phyloP scores from a whole-genome alignment of 805 yeast species.

The Starmerella etchellsii region DNA sequence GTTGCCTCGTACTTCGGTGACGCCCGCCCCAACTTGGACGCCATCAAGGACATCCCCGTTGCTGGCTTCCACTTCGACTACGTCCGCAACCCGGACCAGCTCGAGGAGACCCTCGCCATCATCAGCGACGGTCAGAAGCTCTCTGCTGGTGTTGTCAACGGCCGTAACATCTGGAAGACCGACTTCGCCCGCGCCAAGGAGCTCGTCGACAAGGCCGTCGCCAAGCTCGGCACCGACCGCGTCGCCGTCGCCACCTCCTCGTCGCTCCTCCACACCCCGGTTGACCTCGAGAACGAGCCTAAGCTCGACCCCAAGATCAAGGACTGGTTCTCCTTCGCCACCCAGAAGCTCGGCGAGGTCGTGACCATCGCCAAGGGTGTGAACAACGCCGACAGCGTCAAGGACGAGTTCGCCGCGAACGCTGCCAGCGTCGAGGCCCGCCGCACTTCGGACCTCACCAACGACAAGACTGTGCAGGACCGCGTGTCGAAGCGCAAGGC shows the following conservation, averaged over 20 bases:
- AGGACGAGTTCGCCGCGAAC: slow-evolving; percentile 69
- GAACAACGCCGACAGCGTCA: slow-evolving; percentile 53
- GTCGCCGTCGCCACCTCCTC: slow-evolving; percentile 91
- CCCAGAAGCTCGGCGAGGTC: slow-evolving; percentile 88
- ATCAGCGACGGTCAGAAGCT: slow-evolving; percentile 59
- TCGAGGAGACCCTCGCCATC: slow-evolving; percentile 63
- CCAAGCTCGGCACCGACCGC: slow-evolving; percentile 56
- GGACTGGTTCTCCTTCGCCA: slow-evolving; percentile 97
- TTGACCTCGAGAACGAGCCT: slow-evolving; percentile 82
- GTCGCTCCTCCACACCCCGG: slow-evolving; percentile 96
- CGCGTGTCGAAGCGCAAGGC: slow-evolving; percentile 66
- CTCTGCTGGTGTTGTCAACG: slow-evolving; percentile 95
- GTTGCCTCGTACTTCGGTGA: slow-evolving; percentile 96
- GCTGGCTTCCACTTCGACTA: slow-evolving; percentile 94
- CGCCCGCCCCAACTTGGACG: slow-evolving; percentile 87
- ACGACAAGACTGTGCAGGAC: slow-evolving; percentile 77
- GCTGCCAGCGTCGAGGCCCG: slow-evolving; percentile 77
- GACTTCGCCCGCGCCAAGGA: slow-evolving; percentile 79
- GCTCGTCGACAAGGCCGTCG: slow-evolving; percentile 69
- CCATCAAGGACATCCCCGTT: slow-evolving; percentile 83
- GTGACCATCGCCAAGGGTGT: slow-evolving; percentile 80
- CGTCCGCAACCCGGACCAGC: slow-evolving; percentile 92
- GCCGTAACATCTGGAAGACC: slow-evolving; percentile 99
- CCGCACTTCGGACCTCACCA: slow-evolving; percentile 75
- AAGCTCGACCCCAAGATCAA: slow-evolving; percentile 83